phyloP scores from a whole-genome alignment of 345 rosid species.

The Cochlearia excelsa region DNA sequence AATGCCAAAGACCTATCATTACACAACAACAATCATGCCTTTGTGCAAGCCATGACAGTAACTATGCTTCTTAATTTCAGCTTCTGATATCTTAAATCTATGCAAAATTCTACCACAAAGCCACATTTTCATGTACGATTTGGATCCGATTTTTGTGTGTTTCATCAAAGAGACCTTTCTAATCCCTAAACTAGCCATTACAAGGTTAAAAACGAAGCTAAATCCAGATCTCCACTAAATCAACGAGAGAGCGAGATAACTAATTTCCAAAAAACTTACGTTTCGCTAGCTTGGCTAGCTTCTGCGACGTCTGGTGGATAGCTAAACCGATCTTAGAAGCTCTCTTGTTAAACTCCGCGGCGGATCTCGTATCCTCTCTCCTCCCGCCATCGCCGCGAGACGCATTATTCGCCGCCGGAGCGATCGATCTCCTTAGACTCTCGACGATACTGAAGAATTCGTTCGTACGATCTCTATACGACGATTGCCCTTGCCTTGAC shows the following conservation, averaged over 20 bases:
- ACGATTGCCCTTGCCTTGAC: slow-evolving; percentile 47
- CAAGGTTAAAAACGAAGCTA: neutral
- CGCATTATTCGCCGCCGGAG: slow-evolving; percentile 39
- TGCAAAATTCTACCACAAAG: neutral
- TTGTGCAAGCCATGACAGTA: slow-evolving; percentile 3
- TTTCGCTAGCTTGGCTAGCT: slow-evolving; percentile 72
- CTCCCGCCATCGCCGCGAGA: slow-evolving; percentile 33
- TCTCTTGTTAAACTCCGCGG: slow-evolving; percentile 55
- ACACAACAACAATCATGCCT: neutral
- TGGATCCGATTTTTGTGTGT: neutral
- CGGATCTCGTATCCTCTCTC: slow-evolving; percentile 49
- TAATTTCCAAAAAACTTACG: slow-evolving; percentile 39
- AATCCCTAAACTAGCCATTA: slow-evolving; percentile 14
- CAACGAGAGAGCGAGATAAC: slow-evolving; percentile 1
- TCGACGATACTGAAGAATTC: slow-evolving; percentile 60
- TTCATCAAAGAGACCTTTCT: slow-evolving; percentile 8
- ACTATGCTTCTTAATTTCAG: slow-evolving; percentile 7
- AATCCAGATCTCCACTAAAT: slow-evolving; percentile 4
- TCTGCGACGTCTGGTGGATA: slow-evolving; percentile 82
- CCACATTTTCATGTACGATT: slow-evolving; percentile 8
- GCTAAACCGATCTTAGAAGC: slow-evolving; percentile 60
- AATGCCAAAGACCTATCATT: too few species aligned
- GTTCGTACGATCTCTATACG: slow-evolving; percentile 67
- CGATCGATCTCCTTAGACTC: slow-evolving; percentile 45
- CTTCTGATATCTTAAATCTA: neutral